Base-by-base conservation (phyloP, 208 protist species). In the Leishmania turanica region DNA sequence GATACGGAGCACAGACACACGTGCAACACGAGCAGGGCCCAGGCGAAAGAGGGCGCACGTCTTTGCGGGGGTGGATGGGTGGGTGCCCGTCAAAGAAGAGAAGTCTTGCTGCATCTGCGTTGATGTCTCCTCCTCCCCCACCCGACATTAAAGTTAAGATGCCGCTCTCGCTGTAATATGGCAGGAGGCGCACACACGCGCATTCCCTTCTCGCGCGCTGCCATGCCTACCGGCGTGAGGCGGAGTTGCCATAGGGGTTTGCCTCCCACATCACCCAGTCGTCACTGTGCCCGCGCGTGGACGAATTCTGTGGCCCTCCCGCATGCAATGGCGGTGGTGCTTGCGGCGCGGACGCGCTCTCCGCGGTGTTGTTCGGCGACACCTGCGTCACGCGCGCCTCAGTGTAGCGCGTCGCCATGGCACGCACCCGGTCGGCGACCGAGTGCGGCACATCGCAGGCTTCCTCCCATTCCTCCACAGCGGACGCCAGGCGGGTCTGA, bases 211-310 rank as follows among this genome's bases (percentile, higher is more conserved):
- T 49, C 11, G n/a, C 51, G 49, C 37, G 71, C 34, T 37, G 27
- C 71, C 13, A 24, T 77, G 54, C 37, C 73, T 68, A 86, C 21
- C 68, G n/a, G 13, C 37, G 45, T 11, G 64, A 76, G 2, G 74
- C 65, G 40, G 56, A 64, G 34, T 66, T 40, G 37, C 40, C 47
- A 24, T 49, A 68, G 65, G 64, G 40, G 62, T 60, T 75, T 19
- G 53, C 62, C 27, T 85, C 77, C 70, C 74, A 69, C 64, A n/a
- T 75, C n/a, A 78, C 77, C 72, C 77, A 77, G 42, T 64, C 64
- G 2, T 80, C 66, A 54, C 71, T 53, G 45, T 54, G 54, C 13
- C 13, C 21, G 58, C 58, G 53, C 27, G 75, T n/a, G 42, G 58
- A 24, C 53, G 75, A 40, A 58, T 40, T 11, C 9, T 24, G 40